These are phyloP conservation scores for Herpetomonas tarakana DNA, from an alignment of 208 protist species.

Conservation along the genomic window DNA sequence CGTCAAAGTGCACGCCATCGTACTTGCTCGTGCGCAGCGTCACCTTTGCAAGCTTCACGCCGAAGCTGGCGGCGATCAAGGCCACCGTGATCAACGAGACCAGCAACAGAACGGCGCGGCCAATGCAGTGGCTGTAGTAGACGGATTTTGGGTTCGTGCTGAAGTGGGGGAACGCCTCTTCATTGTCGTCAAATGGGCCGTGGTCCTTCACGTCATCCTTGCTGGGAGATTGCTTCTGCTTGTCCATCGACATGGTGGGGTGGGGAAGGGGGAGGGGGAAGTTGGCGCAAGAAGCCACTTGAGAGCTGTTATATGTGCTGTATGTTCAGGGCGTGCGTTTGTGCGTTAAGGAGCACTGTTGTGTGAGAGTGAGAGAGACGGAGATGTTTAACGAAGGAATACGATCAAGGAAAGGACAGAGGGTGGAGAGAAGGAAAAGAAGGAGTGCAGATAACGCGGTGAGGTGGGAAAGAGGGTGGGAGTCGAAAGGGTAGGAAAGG, in stretches of 20 bases:
- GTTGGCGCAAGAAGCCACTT: background rate
- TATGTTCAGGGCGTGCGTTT: too few species aligned
- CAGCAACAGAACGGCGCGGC: background rate
- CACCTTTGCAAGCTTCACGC: background rate
- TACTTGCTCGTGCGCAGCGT: background rate
- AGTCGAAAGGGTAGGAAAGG: too few species aligned
- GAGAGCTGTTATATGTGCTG: background rate
- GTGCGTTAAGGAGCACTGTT: too few species aligned
- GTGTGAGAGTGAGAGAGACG: background rate
- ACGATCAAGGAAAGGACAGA: background rate
- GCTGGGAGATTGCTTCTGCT: too few species aligned
- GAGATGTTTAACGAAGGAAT: background rate
- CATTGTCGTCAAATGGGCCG: background rate
- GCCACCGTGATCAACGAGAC: background rate
- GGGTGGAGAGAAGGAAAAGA: too few species aligned
- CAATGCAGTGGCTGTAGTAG: background rate
- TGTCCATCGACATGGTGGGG: too few species aligned
- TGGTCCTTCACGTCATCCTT: background rate
- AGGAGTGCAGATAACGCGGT: too few species aligned
- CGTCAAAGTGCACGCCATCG: background rate
- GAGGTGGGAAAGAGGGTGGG: too few species aligned
- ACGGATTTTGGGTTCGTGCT: background rate
- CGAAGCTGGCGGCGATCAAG: background rate
- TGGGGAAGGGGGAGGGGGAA: background rate
- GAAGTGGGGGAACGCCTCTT: background rate